Percentiles rank a stretch among this genome's conserved stretches.
Evolutionary conservation across 2,329 filamentous ascomycete species (phyloP).

Genomic region (Pseudogymnoascus verrucosus): DNA sequence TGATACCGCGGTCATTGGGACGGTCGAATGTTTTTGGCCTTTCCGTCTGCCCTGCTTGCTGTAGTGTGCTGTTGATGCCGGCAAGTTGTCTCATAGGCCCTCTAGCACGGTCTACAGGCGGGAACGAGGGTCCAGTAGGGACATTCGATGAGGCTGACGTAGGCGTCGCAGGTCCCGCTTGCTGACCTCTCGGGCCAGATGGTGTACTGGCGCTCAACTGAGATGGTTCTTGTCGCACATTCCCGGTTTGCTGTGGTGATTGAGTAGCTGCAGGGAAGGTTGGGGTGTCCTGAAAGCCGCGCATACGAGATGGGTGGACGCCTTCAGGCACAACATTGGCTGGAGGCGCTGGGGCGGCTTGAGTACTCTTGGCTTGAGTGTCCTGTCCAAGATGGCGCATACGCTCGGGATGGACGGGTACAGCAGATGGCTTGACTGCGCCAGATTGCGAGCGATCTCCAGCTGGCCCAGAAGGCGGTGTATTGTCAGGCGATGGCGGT

Average conservation of each 20-base stretch:
- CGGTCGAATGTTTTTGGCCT: conserved; percentile 29
- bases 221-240: conserved; percentile 15
- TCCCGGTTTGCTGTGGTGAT: conserved; percentile 14
- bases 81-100: conserved; percentile 43
- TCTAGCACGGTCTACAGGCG: conserved; percentile 22
- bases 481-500: conserved; percentile 26
- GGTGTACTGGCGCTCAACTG: conserved; percentile 23
- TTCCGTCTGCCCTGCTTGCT: conserved; percentile 37
- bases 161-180: conserved; percentile 21
- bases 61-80: conserved; percentile 51
- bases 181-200: conserved; percentile 24
- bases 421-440: conserved; percentile 20
- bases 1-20: conserved; percentile 14
- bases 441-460: conserved; percentile 17
- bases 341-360: conserved; percentile 24
- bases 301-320: conserved; percentile 25
- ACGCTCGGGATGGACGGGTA: conserved; percentile 43
- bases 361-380: conserved; percentile 26
- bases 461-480: conserved; percentile 28
- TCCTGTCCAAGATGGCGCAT: conserved; percentile 37
- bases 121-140: conserved; percentile 26
- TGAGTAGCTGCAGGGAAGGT: conserved; percentile 24
- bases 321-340: conserved; percentile 20
- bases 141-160: conserved; percentile 22
- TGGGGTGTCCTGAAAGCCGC: conserved; percentile 18